phyloP scores from a whole-genome alignment of 768 basidiomycete species.

The Hericium alpestre region DNA sequence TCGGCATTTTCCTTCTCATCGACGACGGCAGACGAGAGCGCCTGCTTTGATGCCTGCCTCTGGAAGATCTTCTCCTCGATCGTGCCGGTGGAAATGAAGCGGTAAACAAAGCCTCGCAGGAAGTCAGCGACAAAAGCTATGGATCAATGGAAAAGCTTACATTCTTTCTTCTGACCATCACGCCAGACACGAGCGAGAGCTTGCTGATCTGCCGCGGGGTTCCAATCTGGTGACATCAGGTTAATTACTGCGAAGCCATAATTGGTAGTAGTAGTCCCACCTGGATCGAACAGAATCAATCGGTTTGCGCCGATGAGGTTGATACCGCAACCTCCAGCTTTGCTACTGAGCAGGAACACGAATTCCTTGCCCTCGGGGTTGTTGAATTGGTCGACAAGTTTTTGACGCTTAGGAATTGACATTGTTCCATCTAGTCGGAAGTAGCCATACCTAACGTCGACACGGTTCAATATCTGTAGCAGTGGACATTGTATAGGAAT shows the following conservation, averaged over 20 bases:
- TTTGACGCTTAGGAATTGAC: constrained; percentile 85
- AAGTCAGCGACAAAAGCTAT: background rate
- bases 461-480: constrained; percentile 2
- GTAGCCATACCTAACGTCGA: constrained; percentile 61
- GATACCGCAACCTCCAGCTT: constrained; percentile 94
- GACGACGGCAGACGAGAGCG: constrained; percentile 94
- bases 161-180: constrained; percentile 99
- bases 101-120: constrained; percentile 83
- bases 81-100: constrained; percentile 93
- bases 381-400: constrained; percentile 94
- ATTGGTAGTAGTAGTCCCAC: constrained; percentile 28
- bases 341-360: constrained; percentile 87
- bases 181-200: constrained; percentile 98
- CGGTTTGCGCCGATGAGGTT: constrained; percentile 95
- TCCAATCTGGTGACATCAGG: constrained; percentile 62
- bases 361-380: constrained; percentile 90
- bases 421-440: constrained; percentile 94
- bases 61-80: constrained; percentile 99
- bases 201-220: constrained; percentile 96
- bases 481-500: background rate
- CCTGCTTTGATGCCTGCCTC: constrained; percentile 91
- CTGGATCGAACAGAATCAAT: constrained; percentile 91
- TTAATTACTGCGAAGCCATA: background rate
- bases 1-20: constrained; percentile 95
- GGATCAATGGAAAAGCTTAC: constrained; percentile 33